phyloP scores from a whole-genome alignment of 768 basidiomycete species.

The Mycena rosella region DNA sequence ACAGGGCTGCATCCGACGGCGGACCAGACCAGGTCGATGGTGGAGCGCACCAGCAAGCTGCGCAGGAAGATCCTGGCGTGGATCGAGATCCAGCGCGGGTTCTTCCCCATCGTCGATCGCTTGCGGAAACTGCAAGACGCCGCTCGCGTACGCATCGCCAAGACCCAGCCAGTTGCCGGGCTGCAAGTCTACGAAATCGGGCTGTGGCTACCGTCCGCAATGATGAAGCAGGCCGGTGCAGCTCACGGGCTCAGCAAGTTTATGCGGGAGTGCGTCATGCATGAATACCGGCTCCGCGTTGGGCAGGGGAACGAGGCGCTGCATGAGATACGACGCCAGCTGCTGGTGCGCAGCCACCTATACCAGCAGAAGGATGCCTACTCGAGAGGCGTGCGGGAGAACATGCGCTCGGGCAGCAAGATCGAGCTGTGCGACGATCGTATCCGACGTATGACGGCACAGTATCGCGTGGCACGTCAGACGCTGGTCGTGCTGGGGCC shows the following conservation, averaged over 20 bases:
- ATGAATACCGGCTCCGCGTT: constrained; percentile 40
- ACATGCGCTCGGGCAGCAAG: constrained; percentile 39
- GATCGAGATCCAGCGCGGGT: neutral
- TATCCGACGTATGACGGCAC: constrained; percentile 29
- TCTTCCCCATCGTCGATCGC: neutral
- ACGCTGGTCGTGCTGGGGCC: constrained; percentile 28
- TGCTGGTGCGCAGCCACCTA: constrained; percentile 40
- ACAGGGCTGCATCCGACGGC: constrained; percentile 34
- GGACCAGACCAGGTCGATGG: constrained; percentile 32
- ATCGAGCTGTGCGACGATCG: constrained; percentile 32
- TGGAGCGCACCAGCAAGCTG: constrained; percentile 16
- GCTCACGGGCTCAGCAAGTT: neutral
- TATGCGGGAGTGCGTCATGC: constrained; percentile 7
- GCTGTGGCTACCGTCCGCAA: constrained; percentile 43
- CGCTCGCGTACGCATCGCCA: neutral
- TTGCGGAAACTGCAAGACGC: neutral
- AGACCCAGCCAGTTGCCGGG: neutral
- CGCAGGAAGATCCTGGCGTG: constrained; percentile 8
- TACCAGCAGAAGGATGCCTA: constrained; percentile 40
- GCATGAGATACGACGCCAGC: constrained; percentile 35
- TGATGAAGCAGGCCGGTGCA: too few species aligned
- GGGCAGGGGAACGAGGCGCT: constrained; percentile 45
- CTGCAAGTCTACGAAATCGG: neutral
- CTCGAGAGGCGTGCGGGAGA: constrained; percentile 39
- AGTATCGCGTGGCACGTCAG: constrained; percentile 36